Evolutionary conservation across 352 stramenopile species (phyloP).

Genomic region (Phytophthora pluvialis): DNA sequence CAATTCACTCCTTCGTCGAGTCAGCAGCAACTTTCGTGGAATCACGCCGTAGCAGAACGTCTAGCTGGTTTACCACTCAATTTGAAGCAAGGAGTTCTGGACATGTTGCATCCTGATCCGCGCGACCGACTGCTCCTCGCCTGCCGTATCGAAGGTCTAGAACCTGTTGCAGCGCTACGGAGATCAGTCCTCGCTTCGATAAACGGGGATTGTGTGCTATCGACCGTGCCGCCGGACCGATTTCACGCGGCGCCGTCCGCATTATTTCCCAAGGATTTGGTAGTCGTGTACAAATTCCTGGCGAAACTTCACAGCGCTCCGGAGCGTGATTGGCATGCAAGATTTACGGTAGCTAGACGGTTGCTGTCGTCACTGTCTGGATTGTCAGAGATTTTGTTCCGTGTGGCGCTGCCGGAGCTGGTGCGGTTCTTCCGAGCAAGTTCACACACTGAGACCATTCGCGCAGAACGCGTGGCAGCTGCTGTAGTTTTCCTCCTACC

Average conservation of each 20-base stretch:
- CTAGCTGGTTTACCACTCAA: conserved; percentile 45
- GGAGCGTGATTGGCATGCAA: conserved; percentile 47
- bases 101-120: conserved; percentile 58
- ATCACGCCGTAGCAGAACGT: conserved; percentile 29
- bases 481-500: conserved; percentile 72
- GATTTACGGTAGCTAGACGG: conserved; percentile 40
- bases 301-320: conserved; percentile 39
- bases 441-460: conserved; percentile 47
- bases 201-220: conserved; percentile 5
- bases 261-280: conserved; percentile 57
- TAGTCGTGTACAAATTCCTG: conserved; percentile 58
- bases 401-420: conserved; percentile 57
- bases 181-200: conserved; percentile 7
- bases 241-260: conserved; percentile 36
- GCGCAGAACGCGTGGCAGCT: conserved; percentile 49
- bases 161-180: conserved; percentile 12
- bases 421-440: conserved; percentile 57
- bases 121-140: conserved; percentile 40
- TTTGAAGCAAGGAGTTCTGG: conserved; percentile 61
- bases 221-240: conserved; percentile 13
- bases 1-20: conserved; percentile 5
- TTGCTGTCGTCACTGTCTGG: conserved; percentile 45
- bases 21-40: conserved; percentile 35
- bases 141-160: conserved; percentile 41
- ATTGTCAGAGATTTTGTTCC: conserved; percentile 55